Conservation (phyloP, 192 early-diverging fungal species). For the Mortierella hygrophila region DNA sequence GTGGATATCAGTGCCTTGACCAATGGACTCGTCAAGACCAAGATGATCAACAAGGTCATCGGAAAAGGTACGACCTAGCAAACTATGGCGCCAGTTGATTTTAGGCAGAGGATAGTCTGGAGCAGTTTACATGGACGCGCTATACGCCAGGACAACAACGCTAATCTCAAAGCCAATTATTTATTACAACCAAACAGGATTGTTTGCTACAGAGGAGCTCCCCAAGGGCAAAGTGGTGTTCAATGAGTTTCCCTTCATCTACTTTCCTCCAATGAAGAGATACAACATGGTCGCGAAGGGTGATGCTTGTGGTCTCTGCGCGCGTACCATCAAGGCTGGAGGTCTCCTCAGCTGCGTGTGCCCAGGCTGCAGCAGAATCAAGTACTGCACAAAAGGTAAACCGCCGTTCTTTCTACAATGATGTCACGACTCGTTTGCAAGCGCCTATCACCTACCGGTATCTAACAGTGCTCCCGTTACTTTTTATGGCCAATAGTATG, state of each 20-base stretch:
- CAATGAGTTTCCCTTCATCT: constrained; percentile 69
- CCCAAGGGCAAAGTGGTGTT: constrained; percentile 63
- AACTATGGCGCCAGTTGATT: neutral
- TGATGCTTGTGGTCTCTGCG: constrained; percentile 68
- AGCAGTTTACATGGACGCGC: neutral
- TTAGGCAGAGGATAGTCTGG: neutral
- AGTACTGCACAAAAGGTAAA: constrained; percentile 62
- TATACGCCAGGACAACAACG: constrained; percentile 8
- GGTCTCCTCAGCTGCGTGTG: constrained; percentile 41
- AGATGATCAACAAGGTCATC: constrained; percentile 50
- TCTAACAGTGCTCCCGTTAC: neutral
- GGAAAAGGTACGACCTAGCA: constrained; percentile 45
- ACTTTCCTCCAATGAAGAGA: constrained; percentile 70
- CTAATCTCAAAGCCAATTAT: constrained; percentile 47
- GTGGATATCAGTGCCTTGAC: constrained; percentile 58
- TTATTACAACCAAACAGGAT: constrained; percentile 45
- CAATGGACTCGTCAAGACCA: constrained; percentile 44
- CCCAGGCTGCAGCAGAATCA: constrained; percentile 56
- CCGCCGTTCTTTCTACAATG: neutral
- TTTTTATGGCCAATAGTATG: constrained; percentile 33
- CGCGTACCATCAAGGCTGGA: constrained; percentile 59
- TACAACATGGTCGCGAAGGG: constrained; percentile 58
- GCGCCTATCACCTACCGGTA: neutral
- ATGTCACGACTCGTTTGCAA: no score
- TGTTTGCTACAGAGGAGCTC: constrained; percentile 68